Conservation (phyloP, 2,329 filamentous ascomycete species). For the Ilyonectria mors-panacis region DNA sequence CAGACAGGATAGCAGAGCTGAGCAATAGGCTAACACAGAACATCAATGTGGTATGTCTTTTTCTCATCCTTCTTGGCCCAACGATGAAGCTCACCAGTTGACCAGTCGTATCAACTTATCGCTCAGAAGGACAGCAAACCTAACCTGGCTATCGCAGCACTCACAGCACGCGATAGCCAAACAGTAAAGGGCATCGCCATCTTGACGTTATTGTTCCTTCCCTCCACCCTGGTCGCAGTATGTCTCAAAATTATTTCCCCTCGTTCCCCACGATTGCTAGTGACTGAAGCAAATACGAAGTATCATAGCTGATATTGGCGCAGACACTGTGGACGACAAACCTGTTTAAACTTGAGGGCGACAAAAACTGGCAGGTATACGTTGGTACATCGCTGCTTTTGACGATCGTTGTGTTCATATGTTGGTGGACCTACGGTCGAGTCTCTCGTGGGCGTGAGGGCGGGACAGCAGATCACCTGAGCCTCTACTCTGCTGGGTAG, state of each 20-base stretch:
- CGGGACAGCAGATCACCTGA: not conserved
- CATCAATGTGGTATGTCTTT: conserved; percentile 26
- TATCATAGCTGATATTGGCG: not conserved
- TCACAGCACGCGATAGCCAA: conserved; percentile 10
- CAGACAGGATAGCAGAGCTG: conserved; percentile 8
- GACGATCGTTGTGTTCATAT: not conserved
- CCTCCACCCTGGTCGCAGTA: conserved; percentile 11
- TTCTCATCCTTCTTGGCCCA: not conserved
- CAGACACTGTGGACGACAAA: conserved; percentile 13
- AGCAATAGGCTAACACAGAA: conserved; percentile 14
- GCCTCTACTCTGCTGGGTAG: not conserved
- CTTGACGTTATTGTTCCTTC: conserved; percentile 7
- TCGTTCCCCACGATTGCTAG: not conserved
- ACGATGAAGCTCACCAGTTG: not conserved
- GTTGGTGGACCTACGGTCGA: conserved; percentile 4
- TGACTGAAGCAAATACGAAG: not conserved
- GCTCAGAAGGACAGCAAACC: conserved; percentile 16
- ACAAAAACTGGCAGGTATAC: conserved; percentile 12
- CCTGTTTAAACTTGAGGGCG: conserved; percentile 7
- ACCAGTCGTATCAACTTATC: conserved; percentile 7
- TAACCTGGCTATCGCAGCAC: conserved; percentile 4
- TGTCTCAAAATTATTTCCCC: not conserved
- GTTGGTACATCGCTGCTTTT: not conserved
- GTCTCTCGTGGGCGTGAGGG: not conserved
- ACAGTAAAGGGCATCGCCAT: conserved; percentile 12